Conservation (phyloP, 2,329 filamentous ascomycete genomes). For the Fusarium subtropicale region DNA sequence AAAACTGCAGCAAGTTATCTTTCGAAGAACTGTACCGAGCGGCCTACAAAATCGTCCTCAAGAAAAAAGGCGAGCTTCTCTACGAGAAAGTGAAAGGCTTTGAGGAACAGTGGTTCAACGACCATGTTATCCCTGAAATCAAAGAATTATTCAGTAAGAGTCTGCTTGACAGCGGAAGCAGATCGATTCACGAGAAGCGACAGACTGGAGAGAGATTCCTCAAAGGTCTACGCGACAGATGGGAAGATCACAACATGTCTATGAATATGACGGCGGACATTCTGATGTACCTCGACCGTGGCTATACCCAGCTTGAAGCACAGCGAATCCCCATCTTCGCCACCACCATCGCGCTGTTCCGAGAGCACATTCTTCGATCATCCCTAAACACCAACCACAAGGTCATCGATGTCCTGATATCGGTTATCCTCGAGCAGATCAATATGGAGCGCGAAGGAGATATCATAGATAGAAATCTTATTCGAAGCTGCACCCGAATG, state of each 20-base stretch:
- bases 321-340: slow-evolving; percentile 83
- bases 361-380: slow-evolving; percentile 82
- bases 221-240: slow-evolving; percentile 78
- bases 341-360: slow-evolving; percentile 86
- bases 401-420: slow-evolving; percentile 81
- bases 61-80: slow-evolving; percentile 83
- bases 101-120: slow-evolving; percentile 83
- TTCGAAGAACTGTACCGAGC: slow-evolving; percentile 97
- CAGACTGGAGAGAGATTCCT: slow-evolving; percentile 87
- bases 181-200: slow-evolving; percentile 81
- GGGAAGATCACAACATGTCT: slow-evolving; percentile 89
- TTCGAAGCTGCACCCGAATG: slow-evolving; percentile 89
- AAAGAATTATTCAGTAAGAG: slow-evolving; percentile 76
- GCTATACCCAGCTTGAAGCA: slow-evolving; percentile 75
- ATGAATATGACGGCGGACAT: slow-evolving; percentile 99
- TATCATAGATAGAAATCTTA: slow-evolving; percentile 82
- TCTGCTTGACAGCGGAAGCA: slow-evolving; percentile 70
- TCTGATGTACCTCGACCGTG: slow-evolving; percentile 96
- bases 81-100: slow-evolving; percentile 85
- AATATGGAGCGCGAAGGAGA: slow-evolving; percentile 93
- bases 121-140: slow-evolving; percentile 78
- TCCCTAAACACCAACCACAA: slow-evolving; percentile 60
- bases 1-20: slow-evolving; percentile 88
- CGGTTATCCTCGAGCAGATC: slow-evolving; percentile 89
- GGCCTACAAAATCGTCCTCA: slow-evolving; percentile 92